A percentile compares a stretch with the other conserved stretches of the same genome.
phyloP scores from a whole-genome alignment of 257 asterid species.

The Fraxinus quadrangulata region DNA sequence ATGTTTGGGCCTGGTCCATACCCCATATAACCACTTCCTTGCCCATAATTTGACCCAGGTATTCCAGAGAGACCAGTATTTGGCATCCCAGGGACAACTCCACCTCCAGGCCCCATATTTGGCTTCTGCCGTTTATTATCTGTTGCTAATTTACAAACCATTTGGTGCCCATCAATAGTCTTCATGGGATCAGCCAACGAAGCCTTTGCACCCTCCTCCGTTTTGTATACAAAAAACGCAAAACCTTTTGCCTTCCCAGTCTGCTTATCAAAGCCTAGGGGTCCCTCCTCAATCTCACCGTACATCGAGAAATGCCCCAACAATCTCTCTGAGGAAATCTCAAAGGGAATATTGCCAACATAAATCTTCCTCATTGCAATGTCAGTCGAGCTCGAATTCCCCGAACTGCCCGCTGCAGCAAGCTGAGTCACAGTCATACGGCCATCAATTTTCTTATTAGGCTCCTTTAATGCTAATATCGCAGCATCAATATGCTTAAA shows the following conservation, averaged over 20 bases:
- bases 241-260: conserved; percentile 88
- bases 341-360: conserved; percentile 92
- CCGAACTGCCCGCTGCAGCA: conserved; percentile 81
- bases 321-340: conserved; percentile 74
- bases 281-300: conserved; percentile 98
- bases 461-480: conserved; percentile 70
- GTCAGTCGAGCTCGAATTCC: conserved; percentile 55
- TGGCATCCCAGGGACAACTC: conserved; percentile 46
- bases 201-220: conserved; percentile 89
- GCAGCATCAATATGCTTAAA: conserved; percentile 85
- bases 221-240: conserved; percentile 89
- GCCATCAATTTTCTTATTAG: conserved; percentile 92
- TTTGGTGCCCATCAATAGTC: conserved; percentile 79
- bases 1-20: conserved; percentile 56
- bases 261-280: conserved; percentile 95
- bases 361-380: conserved; percentile 82
- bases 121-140: conserved; percentile 83
- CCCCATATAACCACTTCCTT: conserved; percentile 56
- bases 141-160: conserved; percentile 87
- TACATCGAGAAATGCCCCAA: conserved; percentile 67
- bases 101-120: conserved; percentile 55
- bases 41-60: conserved; percentile 49
- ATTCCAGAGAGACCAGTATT: conserved; percentile 56
- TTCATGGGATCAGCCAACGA: conserved; percentile 75
- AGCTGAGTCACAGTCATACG: conserved; percentile 93